A percentile compares a stretch with the other conserved stretches of the same genome.
phyloP scores from a whole-genome alignment of 371 early-diverging fungal species.

The Mucor plumbeus region DNA sequence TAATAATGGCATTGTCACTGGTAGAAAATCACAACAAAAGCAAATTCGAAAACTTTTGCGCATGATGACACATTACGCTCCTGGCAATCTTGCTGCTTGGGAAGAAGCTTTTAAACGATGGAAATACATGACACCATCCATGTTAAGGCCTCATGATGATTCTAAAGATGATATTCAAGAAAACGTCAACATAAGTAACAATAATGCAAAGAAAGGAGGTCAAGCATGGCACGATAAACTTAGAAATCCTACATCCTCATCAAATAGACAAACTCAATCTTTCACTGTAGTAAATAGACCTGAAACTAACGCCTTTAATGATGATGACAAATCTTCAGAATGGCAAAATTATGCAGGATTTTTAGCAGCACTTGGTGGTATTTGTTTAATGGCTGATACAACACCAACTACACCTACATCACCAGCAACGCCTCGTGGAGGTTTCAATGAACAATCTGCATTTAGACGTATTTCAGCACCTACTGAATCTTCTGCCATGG shows the following conservation, averaged over 20 bases:
- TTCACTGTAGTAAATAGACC: conserved; percentile 7
- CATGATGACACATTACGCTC: conserved; percentile 70
- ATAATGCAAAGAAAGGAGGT: conserved; percentile 22
- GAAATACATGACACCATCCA: conserved; percentile 66
- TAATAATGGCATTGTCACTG: conserved; percentile 65
- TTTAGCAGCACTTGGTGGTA: conserved; percentile 71
- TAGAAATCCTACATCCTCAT: conserved; percentile 28
- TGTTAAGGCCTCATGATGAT: conserved; percentile 57
- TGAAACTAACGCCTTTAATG: conserved; percentile 30
- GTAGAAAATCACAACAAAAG: conserved; percentile 80
- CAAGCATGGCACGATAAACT: conserved; percentile 53
- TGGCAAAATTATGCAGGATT: conserved; percentile 80
- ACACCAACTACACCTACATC: conserved; percentile 40
- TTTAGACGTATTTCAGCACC: conserved; percentile 45
- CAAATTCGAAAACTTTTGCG: conserved; percentile 75
- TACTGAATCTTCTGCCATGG: conserved; percentile 63
- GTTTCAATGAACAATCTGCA: conserved; percentile 20
- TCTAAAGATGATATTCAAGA: conserved; percentile 40
- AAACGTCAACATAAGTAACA: background rate
- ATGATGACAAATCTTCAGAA: conserved; percentile 55
- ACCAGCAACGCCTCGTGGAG: conserved; percentile 31
- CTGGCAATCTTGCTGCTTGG: conserved; percentile 85
- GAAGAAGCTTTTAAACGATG: conserved; percentile 86
- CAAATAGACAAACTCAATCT: conserved; percentile 28
- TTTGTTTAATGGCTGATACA: conserved; percentile 60